Base-by-base conservation (phyloP, 257 asterid genomes). In the Rauvolfia tetraphylla region DNA sequence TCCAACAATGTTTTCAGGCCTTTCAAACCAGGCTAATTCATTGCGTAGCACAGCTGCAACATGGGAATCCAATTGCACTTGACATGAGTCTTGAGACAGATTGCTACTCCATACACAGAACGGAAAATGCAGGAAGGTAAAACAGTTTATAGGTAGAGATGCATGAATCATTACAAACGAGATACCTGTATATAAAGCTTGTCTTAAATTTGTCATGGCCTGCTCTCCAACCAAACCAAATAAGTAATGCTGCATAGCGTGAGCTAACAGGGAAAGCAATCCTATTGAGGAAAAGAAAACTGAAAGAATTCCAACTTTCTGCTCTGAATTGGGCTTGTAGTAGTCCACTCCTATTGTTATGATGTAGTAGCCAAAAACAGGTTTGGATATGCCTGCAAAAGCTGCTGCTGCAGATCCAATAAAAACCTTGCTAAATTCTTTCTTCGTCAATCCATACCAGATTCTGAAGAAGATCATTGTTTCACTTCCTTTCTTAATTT, bases 301-400 rank as follows among this genome's bases (percentile, higher is more conserved):
- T 17, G 97, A 85, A 82, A 86, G 89, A 81, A 54, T 67, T 75
- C 89, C 93, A 53, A 92, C 96, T 80, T 48, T 29, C 58, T 76
- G 81, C 92, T 84, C 76, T 36, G 95, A 73, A 72, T 90, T 74
- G 54, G 79, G 38, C 25, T 84, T 70, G 82, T 81, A 90, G 82
- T 90, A 92, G 41, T 91, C 92, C 61, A 90, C 95, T 85, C 97
- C 96, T 82, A 92, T 92, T 71, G 96, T 92, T 56, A 92, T 88
- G 85, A 92, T 89, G 91, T 83, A 92, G 90, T 51, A 92, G 44
- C 97, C 96, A 71, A 92, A 89, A 36, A 92, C 72, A 1, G 97
- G 97, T 81, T 89, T 92, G 41, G 96, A 90, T 77, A 92, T 83
- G 81, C 96, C 91, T 17, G 97, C 89, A 72, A 90, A 72, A 78